phyloP scores from a whole-genome alignment of 2,329 filamentous ascomycete genomes.

The Byssoonygena ceratinophila region DNA sequence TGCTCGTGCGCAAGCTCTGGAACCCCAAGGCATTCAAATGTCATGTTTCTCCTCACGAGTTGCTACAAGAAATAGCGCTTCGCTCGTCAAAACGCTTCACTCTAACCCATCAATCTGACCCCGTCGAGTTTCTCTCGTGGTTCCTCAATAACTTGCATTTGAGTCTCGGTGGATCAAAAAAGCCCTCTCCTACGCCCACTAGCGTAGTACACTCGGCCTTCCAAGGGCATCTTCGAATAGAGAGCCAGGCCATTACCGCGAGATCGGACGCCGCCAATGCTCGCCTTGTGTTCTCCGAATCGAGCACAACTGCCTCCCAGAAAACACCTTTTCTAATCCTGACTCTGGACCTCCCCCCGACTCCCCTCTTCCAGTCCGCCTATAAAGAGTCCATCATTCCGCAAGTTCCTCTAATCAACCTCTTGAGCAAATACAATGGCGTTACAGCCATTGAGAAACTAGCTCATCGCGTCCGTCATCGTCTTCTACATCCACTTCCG shows the following conservation, averaged over 20 bases:
- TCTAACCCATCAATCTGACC: conserved; percentile 81
- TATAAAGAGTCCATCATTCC: conserved; percentile 94
- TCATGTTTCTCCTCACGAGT: conserved; percentile 92
- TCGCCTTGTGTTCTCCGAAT: conserved; percentile 84
- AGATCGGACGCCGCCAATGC: conserved; percentile 72
- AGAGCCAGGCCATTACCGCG: conserved; percentile 86
- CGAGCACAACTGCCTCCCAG: conserved; percentile 66
- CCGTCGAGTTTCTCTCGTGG: conserved; percentile 93
- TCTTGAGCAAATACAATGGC: conserved; percentile 90
- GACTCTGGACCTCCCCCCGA: conserved; percentile 81
- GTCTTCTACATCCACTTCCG: conserved; percentile 78
- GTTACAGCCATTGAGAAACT: conserved; percentile 76
- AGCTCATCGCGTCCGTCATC: conserved; percentile 77
- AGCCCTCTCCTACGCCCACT: conserved; percentile 53
- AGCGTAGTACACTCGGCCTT: conserved; percentile 88
- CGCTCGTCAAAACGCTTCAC: conserved; percentile 88
- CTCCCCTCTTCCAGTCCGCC: conserved; percentile 92
- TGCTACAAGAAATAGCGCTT: conserved; percentile 86
- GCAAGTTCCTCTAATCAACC: conserved; percentile 57
- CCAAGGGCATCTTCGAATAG: conserved; percentile 82
- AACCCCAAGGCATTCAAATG: conserved; percentile 92
- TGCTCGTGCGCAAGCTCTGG: conserved; percentile 93
- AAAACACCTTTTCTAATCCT: conserved; percentile 76
- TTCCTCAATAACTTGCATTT: conserved; percentile 94
- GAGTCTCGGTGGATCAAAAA: conserved; percentile 79